Evolutionary conservation across 306 rosid species (phyloP).

Genomic region (Sphenostylis stenocarpa): DNA sequence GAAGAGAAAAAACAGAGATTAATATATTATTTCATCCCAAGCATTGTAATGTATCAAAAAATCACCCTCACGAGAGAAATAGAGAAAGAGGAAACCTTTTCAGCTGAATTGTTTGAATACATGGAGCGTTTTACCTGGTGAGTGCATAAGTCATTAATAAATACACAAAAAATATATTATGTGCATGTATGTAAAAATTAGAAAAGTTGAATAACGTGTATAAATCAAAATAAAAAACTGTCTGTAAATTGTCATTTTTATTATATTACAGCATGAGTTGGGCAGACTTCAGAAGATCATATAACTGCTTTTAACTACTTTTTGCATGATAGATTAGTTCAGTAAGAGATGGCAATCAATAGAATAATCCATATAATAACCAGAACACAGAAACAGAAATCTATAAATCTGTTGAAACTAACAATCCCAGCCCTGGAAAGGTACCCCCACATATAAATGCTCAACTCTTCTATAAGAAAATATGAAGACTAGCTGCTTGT

Average conservation of each 20-base stretch:
- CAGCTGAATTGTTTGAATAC: constrained; percentile 38
- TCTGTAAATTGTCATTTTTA: neutral
- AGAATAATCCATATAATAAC: neutral
- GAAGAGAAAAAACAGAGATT: neutral
- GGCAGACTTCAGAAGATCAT: neutral
- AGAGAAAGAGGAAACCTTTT: constrained; percentile 51
- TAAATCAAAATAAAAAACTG: constrained; percentile 16
- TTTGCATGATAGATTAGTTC: neutral
- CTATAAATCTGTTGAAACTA: neutral
- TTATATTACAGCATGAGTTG: constrained; percentile 9
- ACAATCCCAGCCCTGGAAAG: neutral
- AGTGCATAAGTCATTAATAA: constrained; percentile 28
- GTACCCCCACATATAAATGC: neutral
- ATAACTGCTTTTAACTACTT: neutral
- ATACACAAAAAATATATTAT: constrained; percentile 2
- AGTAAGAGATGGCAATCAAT: neutral
- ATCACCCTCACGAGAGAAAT: neutral
- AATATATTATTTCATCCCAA: constrained; percentile 3
- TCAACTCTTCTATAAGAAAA: neutral
- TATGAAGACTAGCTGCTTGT: neutral
- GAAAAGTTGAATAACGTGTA: constrained; percentile 1
- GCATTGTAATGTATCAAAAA: constrained; percentile 26
- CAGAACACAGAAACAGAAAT: neutral
- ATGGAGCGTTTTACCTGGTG: constrained; percentile 56
- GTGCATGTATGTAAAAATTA: constrained; percentile 11